These are phyloP conservation scores for Talaromyces islandicus DNA, from an alignment of 2,329 filamentous ascomycete species.

Conservation along the genomic window DNA sequence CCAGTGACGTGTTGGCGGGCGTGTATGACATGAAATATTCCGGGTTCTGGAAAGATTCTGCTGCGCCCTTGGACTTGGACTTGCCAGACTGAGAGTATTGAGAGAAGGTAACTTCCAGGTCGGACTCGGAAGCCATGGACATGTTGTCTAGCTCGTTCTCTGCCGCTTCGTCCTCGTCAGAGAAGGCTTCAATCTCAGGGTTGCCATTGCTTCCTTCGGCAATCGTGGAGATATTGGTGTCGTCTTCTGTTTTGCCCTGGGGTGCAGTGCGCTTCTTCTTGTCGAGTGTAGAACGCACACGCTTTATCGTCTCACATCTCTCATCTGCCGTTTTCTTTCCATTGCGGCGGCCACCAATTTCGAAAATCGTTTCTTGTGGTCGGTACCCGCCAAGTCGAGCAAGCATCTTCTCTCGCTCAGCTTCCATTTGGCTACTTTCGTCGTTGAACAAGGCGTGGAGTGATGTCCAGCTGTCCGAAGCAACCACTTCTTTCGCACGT, in stretches of 20 bases:
- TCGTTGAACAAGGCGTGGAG: constrained; percentile 76
- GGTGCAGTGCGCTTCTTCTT: constrained; percentile 26
- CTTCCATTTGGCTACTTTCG: constrained; percentile 56
- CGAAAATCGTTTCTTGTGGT: constrained; percentile 93
- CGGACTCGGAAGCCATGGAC: constrained; percentile 55
- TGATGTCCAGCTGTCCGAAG: constrained; percentile 63
- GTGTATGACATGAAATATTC: constrained; percentile 97
- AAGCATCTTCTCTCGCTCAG: constrained; percentile 77
- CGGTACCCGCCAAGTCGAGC: constrained; percentile 82
- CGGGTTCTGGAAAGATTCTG: constrained; percentile 64
- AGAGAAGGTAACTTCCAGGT: constrained; percentile 66
- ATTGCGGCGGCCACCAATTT: constrained; percentile 72
- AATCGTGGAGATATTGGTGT: background rate
- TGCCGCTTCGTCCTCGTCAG: constrained; percentile 35
- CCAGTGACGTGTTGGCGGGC: constrained; percentile 70
- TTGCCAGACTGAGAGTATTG: constrained; percentile 49
- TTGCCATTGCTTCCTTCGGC: constrained; percentile 18
- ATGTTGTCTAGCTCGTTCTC: constrained; percentile 41
- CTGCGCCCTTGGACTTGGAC: constrained; percentile 42
- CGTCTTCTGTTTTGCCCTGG: constrained; percentile 15
- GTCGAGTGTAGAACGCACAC: constrained; percentile 37
- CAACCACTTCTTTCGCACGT: constrained; percentile 70
- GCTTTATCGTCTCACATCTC: constrained; percentile 48
- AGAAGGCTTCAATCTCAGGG: constrained; percentile 27
- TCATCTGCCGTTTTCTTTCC: constrained; percentile 66